These are phyloP conservation scores for Magnaporthales sp. DNA, from an alignment of 2,329 filamentous ascomycete genomes.

Conservation along the genomic window DNA sequence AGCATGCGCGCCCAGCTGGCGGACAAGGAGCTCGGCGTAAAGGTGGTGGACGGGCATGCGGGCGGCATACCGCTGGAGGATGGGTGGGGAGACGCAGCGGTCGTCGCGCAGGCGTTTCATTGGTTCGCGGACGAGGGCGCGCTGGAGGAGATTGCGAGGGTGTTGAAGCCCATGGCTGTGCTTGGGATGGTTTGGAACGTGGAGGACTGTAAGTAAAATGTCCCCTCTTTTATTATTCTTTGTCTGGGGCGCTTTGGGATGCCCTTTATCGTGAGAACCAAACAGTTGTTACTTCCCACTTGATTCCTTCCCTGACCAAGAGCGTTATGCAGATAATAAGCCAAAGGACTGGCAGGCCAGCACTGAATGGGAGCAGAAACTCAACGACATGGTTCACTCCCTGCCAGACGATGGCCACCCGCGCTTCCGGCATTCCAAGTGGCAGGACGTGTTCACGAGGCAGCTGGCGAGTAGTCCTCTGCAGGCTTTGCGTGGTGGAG, in stretches of 20 bases:
- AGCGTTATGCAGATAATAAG: conserved; percentile 47
- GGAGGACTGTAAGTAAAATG: conserved; percentile 51
- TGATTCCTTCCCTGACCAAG: background rate
- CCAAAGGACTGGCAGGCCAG: conserved; percentile 44
- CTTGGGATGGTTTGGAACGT: conserved; percentile 68
- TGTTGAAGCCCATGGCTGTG: conserved; percentile 49
- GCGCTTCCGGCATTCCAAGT: conserved; percentile 56
- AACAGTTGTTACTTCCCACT: background rate
- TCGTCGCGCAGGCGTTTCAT: conserved; percentile 57
- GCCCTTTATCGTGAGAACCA: background rate
- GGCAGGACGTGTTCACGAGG: conserved; percentile 55
- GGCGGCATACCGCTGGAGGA: conserved; percentile 45
- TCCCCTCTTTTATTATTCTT: no score
- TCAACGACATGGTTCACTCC: conserved; percentile 50
- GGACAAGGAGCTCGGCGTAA: conserved; percentile 49
- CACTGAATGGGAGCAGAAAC: conserved; percentile 50
- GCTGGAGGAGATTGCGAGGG: conserved; percentile 55
- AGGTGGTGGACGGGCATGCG: conserved; percentile 48
- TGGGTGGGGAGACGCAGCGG: conserved; percentile 54
- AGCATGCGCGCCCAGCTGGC: conserved; percentile 56
- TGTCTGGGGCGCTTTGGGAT: background rate
- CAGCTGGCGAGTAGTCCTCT: conserved; percentile 44
- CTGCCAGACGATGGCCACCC: conserved; percentile 47
- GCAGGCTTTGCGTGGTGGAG: conserved; percentile 36
- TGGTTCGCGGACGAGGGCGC: conserved; percentile 59